Conservation (phyloP, 257 asterid species). For the Gentiana macrophylla region DNA sequence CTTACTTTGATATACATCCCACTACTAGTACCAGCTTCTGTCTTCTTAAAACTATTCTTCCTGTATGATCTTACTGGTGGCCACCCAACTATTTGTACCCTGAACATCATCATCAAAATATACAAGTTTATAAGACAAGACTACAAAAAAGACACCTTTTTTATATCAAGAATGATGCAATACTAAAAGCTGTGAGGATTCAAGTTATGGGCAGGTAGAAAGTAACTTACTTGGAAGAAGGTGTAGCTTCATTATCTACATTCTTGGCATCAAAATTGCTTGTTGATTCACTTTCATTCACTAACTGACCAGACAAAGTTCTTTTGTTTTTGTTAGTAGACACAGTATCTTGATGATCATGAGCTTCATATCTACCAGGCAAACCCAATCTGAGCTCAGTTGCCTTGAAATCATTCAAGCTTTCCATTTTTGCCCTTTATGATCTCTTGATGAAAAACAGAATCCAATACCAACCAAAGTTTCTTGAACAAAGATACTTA, state of each 20-base stretch:
- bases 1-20: constrained; percentile 76
- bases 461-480: neutral
- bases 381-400: constrained; percentile 73
- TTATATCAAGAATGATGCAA: neutral
- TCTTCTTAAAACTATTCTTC: constrained; percentile 37
- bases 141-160: neutral
- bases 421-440: constrained; percentile 15
- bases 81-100: constrained; percentile 85
- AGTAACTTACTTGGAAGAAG: constrained; percentile 52
- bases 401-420: constrained; percentile 45
- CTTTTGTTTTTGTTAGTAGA: constrained; percentile 43
- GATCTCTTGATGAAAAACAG: neutral
- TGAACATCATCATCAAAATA: constrained; percentile 15
- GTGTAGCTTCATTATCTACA: constrained; percentile 23
- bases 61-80: constrained; percentile 73
- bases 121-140: neutral
- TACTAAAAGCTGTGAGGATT: neutral
- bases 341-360: constrained; percentile 15
- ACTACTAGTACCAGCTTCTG: constrained; percentile 25
- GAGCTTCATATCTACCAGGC: constrained; percentile 44
- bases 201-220: neutral
- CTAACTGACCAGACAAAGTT: constrained; percentile 24
- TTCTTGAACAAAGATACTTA: neutral
- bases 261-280: constrained; percentile 13
- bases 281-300: constrained; percentile 18